Evolutionary conservation across 345 rosid genomes (phyloP).

Genomic region (Bruguiera parviflora): DNA sequence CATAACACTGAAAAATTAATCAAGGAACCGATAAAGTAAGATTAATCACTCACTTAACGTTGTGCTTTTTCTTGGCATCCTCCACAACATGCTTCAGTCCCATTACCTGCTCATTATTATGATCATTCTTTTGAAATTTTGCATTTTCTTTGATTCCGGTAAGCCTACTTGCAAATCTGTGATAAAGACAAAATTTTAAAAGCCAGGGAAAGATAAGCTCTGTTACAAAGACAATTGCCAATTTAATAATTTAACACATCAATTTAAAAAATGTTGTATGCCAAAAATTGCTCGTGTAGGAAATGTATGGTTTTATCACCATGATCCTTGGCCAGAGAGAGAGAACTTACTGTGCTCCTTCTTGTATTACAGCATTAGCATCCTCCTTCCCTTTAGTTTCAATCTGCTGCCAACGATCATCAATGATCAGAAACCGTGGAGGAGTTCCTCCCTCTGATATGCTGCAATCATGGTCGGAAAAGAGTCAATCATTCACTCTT

Average conservation of each 20-base stretch:
- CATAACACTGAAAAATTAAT: background rate
- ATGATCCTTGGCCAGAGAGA: constrained; percentile 1
- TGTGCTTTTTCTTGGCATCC: constrained; percentile 66
- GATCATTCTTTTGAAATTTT: constrained; percentile 66
- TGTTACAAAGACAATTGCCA: no score
- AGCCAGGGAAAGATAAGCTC: no score
- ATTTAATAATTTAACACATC: background rate
- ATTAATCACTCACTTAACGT: constrained; percentile 67
- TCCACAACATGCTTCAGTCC: constrained; percentile 77
- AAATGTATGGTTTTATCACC: background rate
- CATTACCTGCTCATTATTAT: constrained; percentile 40
- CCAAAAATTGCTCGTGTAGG: background rate
- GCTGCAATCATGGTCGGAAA: constrained; percentile 45
- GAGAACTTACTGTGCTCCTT: constrained; percentile 93
- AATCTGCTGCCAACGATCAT: constrained; percentile 99
- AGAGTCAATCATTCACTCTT: constrained; percentile 19
- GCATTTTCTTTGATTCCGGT: constrained; percentile 87
- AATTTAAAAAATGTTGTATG: constrained; percentile 2
- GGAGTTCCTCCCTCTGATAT: constrained; percentile 88
- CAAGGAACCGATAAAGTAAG: background rate
- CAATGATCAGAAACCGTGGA: constrained; percentile 86
- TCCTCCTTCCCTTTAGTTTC: constrained; percentile 73
- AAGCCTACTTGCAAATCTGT: constrained; percentile 89
- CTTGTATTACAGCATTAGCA: constrained; percentile 57
- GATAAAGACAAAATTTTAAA: background rate